Conservation (phyloP, 768 basidiomycete genomes). For the Boletus tylopilopsis region DNA sequence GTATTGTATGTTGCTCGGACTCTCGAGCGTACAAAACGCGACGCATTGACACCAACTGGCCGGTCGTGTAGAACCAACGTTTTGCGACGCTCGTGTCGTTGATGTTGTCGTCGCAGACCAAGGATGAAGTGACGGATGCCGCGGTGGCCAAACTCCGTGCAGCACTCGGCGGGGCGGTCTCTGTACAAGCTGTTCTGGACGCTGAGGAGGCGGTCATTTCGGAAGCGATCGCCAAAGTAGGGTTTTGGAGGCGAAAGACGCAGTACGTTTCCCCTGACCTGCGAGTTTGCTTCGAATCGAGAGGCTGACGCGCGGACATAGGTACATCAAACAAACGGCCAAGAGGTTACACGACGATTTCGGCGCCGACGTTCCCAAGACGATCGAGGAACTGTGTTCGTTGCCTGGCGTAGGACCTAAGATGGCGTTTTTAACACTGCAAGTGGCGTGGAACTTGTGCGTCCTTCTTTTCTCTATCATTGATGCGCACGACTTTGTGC, state of each 20-base stretch:
- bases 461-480: constrained; percentile 17
- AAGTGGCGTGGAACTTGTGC: constrained; percentile 81
- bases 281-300: too few relatives aligned
- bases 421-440: constrained; percentile 87
- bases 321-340: constrained; percentile 75
- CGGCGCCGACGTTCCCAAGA: constrained; percentile 82
- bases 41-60: too few relatives aligned
- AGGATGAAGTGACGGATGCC: constrained; percentile 82
- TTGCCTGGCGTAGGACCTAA: constrained; percentile 93
- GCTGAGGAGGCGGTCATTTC: constrained; percentile 64
- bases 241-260: constrained; percentile 89
- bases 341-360: constrained; percentile 66
- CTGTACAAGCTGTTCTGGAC: constrained; percentile 61
- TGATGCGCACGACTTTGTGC: too few relatives aligned
- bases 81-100: constrained; percentile 86
- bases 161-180: constrained; percentile 76
- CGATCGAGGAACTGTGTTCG: constrained; percentile 82
- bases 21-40: too few relatives aligned
- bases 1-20: too few relatives aligned
- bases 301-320: too few relatives aligned
- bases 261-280: constrained; percentile 43
- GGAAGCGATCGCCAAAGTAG: constrained; percentile 81
- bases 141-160: constrained; percentile 72
- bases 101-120: constrained; percentile 96
- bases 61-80: constrained; percentile 70